These are phyloP conservation scores for Dimocarpus longan DNA, from an alignment of 345 rosid genomes.

Conservation along the genomic window DNA sequence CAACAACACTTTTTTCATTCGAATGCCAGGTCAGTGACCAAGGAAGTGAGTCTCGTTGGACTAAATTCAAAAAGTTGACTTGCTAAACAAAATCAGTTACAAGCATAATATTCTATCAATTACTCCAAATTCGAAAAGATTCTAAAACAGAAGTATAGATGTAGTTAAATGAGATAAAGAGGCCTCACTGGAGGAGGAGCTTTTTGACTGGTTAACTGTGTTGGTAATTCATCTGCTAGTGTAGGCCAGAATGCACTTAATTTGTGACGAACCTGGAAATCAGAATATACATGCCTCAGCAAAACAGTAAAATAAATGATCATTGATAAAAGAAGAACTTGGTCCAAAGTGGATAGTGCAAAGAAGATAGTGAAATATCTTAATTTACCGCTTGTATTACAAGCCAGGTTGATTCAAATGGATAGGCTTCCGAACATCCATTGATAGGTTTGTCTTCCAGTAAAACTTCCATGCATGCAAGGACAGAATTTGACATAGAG, in stretches of 20 bases:
- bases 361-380: neutral
- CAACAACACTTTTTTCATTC: conserved; percentile 3
- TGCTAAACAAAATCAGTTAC: neutral
- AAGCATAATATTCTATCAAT: neutral
- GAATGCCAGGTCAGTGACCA: neutral
- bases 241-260: conserved; percentile 70
- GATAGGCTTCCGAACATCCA: conserved; percentile 69
- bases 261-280: conserved; percentile 65
- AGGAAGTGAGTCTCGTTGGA: neutral
- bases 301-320: conserved; percentile 17
- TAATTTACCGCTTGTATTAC: conserved; percentile 69
- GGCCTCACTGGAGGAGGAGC: conserved; percentile 41
- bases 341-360: neutral
- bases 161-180: conserved; percentile 17
- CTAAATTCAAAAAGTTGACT: neutral
- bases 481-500: conserved; percentile 80
- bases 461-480: conserved; percentile 86
- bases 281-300: conserved; percentile 18
- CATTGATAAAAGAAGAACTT: neutral
- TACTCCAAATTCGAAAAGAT: neutral
- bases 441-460: conserved; percentile 54
- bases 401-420: conserved; percentile 89
- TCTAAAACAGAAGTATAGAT: neutral
- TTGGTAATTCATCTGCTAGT: conserved; percentile 69
- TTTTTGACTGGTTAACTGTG: conserved; percentile 53